A percentile compares a stretch with the other conserved stretches of the same genome.
Evolutionary conservation across 140 eudicot genomes (phyloP).

Genomic region (Erigeron philadelphicus): DNA sequence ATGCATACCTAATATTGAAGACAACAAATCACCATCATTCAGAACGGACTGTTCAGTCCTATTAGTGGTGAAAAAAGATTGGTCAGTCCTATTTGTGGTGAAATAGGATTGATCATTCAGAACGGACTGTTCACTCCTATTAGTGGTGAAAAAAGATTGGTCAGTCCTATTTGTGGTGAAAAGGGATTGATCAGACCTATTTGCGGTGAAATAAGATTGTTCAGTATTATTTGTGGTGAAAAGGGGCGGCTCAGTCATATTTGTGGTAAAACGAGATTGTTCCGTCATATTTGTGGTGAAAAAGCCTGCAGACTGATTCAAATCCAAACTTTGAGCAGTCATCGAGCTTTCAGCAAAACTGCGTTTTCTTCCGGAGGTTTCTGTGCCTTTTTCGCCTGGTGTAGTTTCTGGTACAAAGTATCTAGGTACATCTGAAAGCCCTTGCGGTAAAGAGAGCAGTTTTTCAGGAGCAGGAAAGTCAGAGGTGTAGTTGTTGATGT

Average conservation of each 20-base stretch:
- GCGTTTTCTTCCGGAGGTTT: slow-evolving; percentile 61
- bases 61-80: neutral
- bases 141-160: slow-evolving; percentile 6
- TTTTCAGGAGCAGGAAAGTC: slow-evolving; percentile 76
- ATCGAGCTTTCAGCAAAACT: slow-evolving; percentile 71
- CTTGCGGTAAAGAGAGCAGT: slow-evolving; percentile 51
- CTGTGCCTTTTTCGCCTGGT: slow-evolving; percentile 34
- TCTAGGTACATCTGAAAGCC: slow-evolving; percentile 32
- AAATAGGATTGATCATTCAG: slow-evolving; percentile 38
- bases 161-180: slow-evolving; percentile 32
- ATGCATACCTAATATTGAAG: slow-evolving; percentile 82
- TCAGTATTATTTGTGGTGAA: slow-evolving; percentile 37
- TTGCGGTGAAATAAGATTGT: slow-evolving; percentile 36
- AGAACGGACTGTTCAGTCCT: slow-evolving; percentile 32
- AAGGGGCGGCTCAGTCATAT: slow-evolving; percentile 31
- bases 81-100: slow-evolving; percentile 36
- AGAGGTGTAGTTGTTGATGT: slow-evolving; percentile 25
- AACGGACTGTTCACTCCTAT: slow-evolving; percentile 24
- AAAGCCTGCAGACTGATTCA: slow-evolving; percentile 47
- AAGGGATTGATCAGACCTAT: slow-evolving; percentile 28
- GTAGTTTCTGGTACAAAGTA: slow-evolving; percentile 41
- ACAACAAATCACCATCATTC: slow-evolving; percentile 76
- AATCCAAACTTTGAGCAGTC: slow-evolving; percentile 56
- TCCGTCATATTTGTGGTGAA: slow-evolving; percentile 36
- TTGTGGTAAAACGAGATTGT: slow-evolving; percentile 29